Percentiles rank a stretch among this genome's conserved stretches.
These are phyloP conservation scores for Ogataea nitratoaversa DNA, from an alignment of 805 yeast genomes.

Conservation along the genomic window DNA sequence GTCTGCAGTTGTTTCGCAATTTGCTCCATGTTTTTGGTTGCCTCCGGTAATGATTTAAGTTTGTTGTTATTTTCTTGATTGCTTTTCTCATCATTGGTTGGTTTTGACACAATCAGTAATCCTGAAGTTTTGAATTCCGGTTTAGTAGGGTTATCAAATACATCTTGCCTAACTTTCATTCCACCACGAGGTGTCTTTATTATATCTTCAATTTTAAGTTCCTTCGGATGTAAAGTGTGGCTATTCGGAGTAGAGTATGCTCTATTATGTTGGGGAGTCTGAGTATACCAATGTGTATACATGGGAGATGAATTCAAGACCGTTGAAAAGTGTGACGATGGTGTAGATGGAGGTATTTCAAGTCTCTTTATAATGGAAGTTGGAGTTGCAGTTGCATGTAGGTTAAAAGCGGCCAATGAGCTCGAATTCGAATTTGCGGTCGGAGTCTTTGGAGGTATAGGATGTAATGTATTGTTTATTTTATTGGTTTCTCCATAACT, in stretches of 20 bases:
- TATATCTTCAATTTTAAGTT: constrained; percentile 21
- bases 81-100: not conserved
- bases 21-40: constrained; percentile 8
- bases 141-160: not conserved
- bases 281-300: constrained; percentile 30
- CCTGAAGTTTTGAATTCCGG: not conserved
- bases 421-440: constrained; percentile 5
- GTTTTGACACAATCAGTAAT: constrained; percentile 1
- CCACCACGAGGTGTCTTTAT: constrained; percentile 16
- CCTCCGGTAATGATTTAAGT: constrained; percentile 3
- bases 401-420: not conserved
- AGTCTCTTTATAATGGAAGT: constrained; percentile 5
- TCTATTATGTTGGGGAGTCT: constrained; percentile 23
- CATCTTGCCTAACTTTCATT: constrained; percentile 11
- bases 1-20: constrained; percentile 14
- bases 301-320: constrained; percentile 33
- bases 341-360: constrained; percentile 23
- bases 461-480: not conserved
- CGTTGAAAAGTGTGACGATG: constrained; percentile 29
- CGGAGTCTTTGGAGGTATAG: constrained; percentile 13
- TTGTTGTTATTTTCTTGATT: not conserved
- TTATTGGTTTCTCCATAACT: not conserved
- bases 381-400: constrained; percentile 8
- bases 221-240: constrained; percentile 20
- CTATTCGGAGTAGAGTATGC: constrained; percentile 14